A percentile compares a stretch with the other conserved stretches of the same genome.
Conservation (phyloP, 768 basidiomycete species). For the Hemileccinum impolitum region DNA sequence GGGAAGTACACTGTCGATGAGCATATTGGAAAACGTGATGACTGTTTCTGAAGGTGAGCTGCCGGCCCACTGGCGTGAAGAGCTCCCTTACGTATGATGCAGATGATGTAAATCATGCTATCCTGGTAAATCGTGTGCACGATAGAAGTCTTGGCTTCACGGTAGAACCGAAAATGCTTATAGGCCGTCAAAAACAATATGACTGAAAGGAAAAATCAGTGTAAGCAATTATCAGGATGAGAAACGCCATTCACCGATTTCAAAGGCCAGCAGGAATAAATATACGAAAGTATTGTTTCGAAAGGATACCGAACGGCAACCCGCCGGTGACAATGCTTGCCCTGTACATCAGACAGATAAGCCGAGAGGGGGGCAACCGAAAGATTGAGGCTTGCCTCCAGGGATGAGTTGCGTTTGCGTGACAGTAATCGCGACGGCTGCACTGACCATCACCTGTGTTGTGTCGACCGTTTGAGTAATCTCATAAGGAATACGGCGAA, state of each 20-base stretch:
- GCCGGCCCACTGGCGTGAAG: too few species aligned
- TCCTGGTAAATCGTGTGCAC: constrained; percentile 13
- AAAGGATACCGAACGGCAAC: background rate
- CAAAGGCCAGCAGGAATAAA: constrained; percentile 9
- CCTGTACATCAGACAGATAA: background rate
- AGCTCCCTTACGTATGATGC: constrained; percentile 13
- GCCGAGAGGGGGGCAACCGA: too few species aligned
- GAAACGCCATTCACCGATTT: constrained; percentile 1
- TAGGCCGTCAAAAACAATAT: constrained; percentile 8
- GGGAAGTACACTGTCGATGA: constrained; percentile 7
- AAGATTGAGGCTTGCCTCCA: background rate
- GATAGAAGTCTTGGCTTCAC: background rate
- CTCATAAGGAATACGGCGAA: too few species aligned
- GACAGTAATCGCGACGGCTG: constrained; percentile 1
- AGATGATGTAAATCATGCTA: constrained; percentile 15
- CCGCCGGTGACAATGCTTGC: background rate
- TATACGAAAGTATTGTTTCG: constrained; percentile 6
- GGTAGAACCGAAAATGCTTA: constrained; percentile 4
- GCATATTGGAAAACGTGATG: constrained; percentile 14
- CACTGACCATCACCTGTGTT: constrained; percentile 6
- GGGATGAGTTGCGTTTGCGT: constrained; percentile 5
- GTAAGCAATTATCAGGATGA: background rate
- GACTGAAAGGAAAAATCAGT: background rate
- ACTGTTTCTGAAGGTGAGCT: constrained; percentile 4
- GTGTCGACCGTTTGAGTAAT: background rate